Percentiles rank a stretch among this genome's conserved stretches.
phyloP scores from a whole-genome alignment of 495 filamentous ascomycete species.

The Neohortaea acidophila region DNA sequence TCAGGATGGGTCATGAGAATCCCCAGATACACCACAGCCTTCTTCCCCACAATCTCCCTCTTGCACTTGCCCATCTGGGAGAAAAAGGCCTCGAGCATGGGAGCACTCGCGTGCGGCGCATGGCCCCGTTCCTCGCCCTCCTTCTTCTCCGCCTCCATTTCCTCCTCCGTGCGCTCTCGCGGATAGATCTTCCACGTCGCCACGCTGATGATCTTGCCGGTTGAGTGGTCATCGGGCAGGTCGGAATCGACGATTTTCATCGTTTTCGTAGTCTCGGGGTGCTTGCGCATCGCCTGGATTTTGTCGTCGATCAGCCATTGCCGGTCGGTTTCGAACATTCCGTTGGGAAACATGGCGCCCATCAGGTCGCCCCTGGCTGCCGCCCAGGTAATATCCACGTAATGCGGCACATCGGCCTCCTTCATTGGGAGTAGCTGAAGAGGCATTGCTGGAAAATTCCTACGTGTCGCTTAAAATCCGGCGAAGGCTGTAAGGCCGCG shows the following conservation, averaged over 20 bases:
- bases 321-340: slow-evolving; percentile 1
- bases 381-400: slow-evolving; percentile 3
- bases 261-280: slow-evolving; percentile 6
- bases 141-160: slow-evolving; percentile 5
- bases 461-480: neutral
- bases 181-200: slow-evolving; percentile 11
- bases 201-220: slow-evolving; percentile 5
- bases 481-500: neutral
- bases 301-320: neutral
- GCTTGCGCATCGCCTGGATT: slow-evolving; percentile 2
- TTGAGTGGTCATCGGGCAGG: slow-evolving; percentile 2
- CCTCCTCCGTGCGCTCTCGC: slow-evolving; percentile 8
- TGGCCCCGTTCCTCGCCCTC: neutral
- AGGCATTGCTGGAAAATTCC: too few relatives aligned
- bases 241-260: slow-evolving; percentile 14
- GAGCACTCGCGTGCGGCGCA: slow-evolving; percentile 1
- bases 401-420: slow-evolving; percentile 6
- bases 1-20: slow-evolving; percentile 12
- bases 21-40: slow-evolving; percentile 8
- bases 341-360: slow-evolving; percentile 8
- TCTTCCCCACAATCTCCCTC: slow-evolving; percentile 6
- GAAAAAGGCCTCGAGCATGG: slow-evolving; percentile 6
- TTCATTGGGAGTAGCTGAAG: slow-evolving; percentile 10
- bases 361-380: slow-evolving; percentile 8
- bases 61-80: slow-evolving; percentile 1